Evolutionary conservation across 2,329 filamentous ascomycete genomes (phyloP).

Genomic region (Talaromyces marneffei): DNA sequence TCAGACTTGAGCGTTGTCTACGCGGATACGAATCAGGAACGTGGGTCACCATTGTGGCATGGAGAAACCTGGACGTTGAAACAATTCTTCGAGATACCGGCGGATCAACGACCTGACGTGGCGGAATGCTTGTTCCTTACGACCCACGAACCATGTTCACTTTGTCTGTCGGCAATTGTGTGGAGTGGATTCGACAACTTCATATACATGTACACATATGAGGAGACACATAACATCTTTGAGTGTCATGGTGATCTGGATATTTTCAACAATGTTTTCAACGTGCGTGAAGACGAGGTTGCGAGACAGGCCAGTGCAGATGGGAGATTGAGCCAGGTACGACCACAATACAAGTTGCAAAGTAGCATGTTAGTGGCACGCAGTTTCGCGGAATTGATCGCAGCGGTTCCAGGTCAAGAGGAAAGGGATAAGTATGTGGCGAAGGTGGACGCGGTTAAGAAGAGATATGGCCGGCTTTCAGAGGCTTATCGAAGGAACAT

Average conservation of each 20-base stretch:
- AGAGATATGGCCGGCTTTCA: constrained; percentile 9
- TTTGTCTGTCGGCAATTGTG: constrained; percentile 10
- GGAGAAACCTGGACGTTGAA: constrained; percentile 12
- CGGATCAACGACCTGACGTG: background rate
- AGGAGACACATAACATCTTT: constrained; percentile 11
- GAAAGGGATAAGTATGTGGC: background rate
- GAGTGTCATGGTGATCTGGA: constrained; percentile 11
- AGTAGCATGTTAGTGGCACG: constrained; percentile 9
- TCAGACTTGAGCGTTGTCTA: constrained; percentile 9
- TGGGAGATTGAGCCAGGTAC: constrained; percentile 4
- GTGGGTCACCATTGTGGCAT: constrained; percentile 10
- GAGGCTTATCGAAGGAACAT: constrained; percentile 11
- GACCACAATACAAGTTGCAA: constrained; percentile 10
- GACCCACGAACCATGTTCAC: constrained; percentile 11
- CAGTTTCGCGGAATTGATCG: constrained; percentile 9
- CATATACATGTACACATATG: constrained; percentile 12
- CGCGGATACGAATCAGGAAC: constrained; percentile 11
- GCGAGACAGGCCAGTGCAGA: constrained; percentile 7
- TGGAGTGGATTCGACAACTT: constrained; percentile 14
- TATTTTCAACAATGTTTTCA: constrained; percentile 12
- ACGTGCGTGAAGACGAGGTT: constrained; percentile 3
- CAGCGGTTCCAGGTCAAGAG: background rate
- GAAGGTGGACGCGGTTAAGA: constrained; percentile 4
- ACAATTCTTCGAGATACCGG: constrained; percentile 10
- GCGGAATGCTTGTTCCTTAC: constrained; percentile 5